phyloP scores from a whole-genome alignment of 495 filamentous ascomycete genomes.

The Evernia prunastri region DNA sequence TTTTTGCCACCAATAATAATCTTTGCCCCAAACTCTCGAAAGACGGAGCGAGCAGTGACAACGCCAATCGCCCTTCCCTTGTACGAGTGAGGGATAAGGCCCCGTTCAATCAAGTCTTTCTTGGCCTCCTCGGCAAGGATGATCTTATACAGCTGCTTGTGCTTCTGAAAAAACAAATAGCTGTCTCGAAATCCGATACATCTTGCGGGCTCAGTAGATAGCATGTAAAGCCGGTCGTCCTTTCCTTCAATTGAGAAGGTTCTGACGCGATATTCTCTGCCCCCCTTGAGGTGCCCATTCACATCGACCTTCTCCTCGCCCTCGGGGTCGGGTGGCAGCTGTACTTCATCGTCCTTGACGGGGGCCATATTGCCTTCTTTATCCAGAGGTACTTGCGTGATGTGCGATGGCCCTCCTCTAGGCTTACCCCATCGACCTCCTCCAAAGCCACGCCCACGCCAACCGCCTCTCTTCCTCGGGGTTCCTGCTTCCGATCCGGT shows the following conservation, averaged over 20 bases:
- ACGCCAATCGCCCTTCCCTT: slow-evolving; percentile 97
- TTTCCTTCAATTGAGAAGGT: slow-evolving; percentile 83
- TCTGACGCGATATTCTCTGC: slow-evolving; percentile 86
- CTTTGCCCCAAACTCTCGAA: slow-evolving; percentile 88
- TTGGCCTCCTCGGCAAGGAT: slow-evolving; percentile 91
- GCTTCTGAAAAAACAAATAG: slow-evolving; percentile 97
- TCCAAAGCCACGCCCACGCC: slow-evolving; percentile 61
- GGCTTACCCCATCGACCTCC: slow-evolving; percentile 60
- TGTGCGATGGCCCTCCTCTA: slow-evolving; percentile 67
- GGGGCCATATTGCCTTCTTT: slow-evolving; percentile 91
- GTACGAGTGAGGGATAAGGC: slow-evolving; percentile 94
- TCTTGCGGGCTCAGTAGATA: slow-evolving; percentile 92
- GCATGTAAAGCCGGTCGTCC: slow-evolving; percentile 88
- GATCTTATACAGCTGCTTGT: slow-evolving; percentile 90
- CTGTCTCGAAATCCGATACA: slow-evolving; percentile 96
- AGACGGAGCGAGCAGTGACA: slow-evolving; percentile 92
- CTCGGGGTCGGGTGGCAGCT: slow-evolving; percentile 75
- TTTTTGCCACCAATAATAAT: slow-evolving; percentile 88
- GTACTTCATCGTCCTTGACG: slow-evolving; percentile 87
- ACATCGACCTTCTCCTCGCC: slow-evolving; percentile 93
- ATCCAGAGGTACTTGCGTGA: slow-evolving; percentile 78
- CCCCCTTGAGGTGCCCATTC: slow-evolving; percentile 69
- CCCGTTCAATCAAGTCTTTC: slow-evolving; percentile 84
- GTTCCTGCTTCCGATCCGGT: slow-evolving; percentile 50
- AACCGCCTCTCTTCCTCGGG: slow-evolving; percentile 56